Base-by-base conservation (phyloP, 163 green algal genomes). In the Scenedesmus sp. region DNA sequence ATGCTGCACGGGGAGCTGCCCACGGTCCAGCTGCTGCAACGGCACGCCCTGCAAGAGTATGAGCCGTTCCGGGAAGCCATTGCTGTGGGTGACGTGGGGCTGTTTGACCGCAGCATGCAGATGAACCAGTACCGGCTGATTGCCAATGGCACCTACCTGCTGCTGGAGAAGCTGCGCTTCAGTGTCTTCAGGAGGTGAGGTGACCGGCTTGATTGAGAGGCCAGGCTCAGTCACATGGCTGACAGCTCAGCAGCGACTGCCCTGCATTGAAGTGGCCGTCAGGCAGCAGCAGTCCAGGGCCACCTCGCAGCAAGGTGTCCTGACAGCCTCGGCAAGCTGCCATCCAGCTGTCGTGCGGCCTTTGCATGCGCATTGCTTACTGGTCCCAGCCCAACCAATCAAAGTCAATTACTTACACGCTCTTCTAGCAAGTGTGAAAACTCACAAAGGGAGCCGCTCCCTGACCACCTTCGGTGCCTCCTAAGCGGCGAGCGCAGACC, bases 1-100 rank as follows among this genome's bases (percentile, higher is more conserved):
- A 95, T 99, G 95, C 94, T 98, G 86, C 91, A 97, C 81, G 97
- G 97, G 6, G 76, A 92, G 51, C 91, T 99, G 90, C 98, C 98
- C 6, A 93, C 79, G 1, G 49, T 93, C 2, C 81, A 42, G 10
- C 94, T 99, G 59, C 93, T 98, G 72, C 37, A 93, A 22, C 89
- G 92, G 68, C 96, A 98, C 89, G 49, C 91, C 42, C 93, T 99
- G 93, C 16, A 42, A 4, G 92, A 97, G 89, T 97, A 98, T 70
- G 43, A 90, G n/a, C 81, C 93, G 26, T 94, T 98, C 35, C 91
- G 93, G 26, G 61, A 91, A 42, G 97, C 97, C 24, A 83, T 99
- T 61, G 72, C 90, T 42, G 90, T 35, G 1, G 97, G 97, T 42
- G 93, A 97, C 82, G 93, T 99, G 61, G 89, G 90, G 80, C 83